Base-by-base conservation (phyloP, 441 rosid genomes). In the Melianthus villosus region DNA sequence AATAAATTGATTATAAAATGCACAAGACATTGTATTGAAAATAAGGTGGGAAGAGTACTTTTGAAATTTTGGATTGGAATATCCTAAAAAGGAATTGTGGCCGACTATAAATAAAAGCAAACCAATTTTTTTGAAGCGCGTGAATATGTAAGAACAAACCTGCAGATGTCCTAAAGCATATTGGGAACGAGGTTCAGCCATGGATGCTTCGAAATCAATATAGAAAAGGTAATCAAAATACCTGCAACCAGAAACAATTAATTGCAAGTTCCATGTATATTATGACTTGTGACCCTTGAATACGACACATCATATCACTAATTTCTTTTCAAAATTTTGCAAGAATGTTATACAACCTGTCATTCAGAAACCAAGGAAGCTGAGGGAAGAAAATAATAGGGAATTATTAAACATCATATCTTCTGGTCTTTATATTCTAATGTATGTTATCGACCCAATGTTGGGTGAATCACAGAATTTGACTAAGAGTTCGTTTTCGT, bases 111-210 rank as follows among this genome's bases (percentile, higher is more conserved):
- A 9, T 25, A 5, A 5, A 5, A 9, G 27, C 0, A 25, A 25
- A 1, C 9, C n/a, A n/a, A 9, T 25, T 25, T 25, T 5, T 25
- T 9, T 2, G 27, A 25, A 5, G 27, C 34, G 12, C 6, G 6
- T n/a, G 1, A 10, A 1, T 12, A 7, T 10, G 12, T 16, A 36
- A 26, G 16, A 28, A 20, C 58, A 22, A 27, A 67, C 84, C 79
- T 76, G 77, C 39, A 76, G 56, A 55, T 72, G 72, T 35, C 64
- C 77, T 9, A 76, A 52, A 2, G 78, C 81, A 51, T 57, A 59
- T 50, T 76, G 78, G 10, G 80, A 75, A 23, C 72, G 73, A 2
- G 67, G 57, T 15, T 76, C 85, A 4, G 85, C 85, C 78, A 73
- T 73, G 17, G 85, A 76, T 36, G 85, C 80, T 41, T 70, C 81